Base-by-base conservation (phyloP, 306 rosid genomes). In the Astragalus glycyphyllos region DNA sequence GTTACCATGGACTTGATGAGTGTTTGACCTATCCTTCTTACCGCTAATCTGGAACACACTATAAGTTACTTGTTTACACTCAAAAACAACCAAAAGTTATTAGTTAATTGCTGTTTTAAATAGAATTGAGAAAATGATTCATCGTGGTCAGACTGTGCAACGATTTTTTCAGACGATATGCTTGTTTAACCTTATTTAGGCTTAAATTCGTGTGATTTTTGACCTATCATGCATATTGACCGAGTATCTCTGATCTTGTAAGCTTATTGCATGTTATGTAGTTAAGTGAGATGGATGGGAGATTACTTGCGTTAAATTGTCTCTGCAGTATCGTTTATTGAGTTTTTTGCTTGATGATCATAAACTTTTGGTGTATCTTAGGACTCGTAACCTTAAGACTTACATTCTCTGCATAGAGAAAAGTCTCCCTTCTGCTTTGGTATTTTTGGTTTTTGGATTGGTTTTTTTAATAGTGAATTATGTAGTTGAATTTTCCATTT, bases 381-480 rank as follows among this genome's bases (percentile, higher is more conserved):
- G 48, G 75, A 62, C 40, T 51, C 10, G 11, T 62, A 14, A 44
- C 44, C 14, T 55, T 46, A 62, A 10, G 46, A 54, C 32, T 11
- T 26, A 26, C n/a, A 7, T 54, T 71, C 23, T 45, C 20, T 4
- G 32, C 37, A 41, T 31, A 42, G 37, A 49, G 70, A 40, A 62
- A 58, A 37, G 26, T 13, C 23, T 26, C 9, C 58, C 12, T 37
- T 56, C 34, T 55, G 59, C 59, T 54, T 71, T 34, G 14, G 10
- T 65, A n/a, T 26, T 47, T 54, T 49, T 23, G 15, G 26, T 37
- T 65, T 11, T 50, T 38, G 63, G 37, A 64, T 55, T 62, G 58
- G n/a, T 9, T 74, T 54, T 37, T 56, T 55, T 12, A 8, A 11
- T 47, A 17, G 56, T 57, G 75, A 66, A 78, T 50, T 53, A 35